Evolutionary conservation across 2,329 filamentous ascomycete genomes (phyloP), one percentile per base, ranked within the genome.

Genomic region (Parastagonospora avenae): DNA sequence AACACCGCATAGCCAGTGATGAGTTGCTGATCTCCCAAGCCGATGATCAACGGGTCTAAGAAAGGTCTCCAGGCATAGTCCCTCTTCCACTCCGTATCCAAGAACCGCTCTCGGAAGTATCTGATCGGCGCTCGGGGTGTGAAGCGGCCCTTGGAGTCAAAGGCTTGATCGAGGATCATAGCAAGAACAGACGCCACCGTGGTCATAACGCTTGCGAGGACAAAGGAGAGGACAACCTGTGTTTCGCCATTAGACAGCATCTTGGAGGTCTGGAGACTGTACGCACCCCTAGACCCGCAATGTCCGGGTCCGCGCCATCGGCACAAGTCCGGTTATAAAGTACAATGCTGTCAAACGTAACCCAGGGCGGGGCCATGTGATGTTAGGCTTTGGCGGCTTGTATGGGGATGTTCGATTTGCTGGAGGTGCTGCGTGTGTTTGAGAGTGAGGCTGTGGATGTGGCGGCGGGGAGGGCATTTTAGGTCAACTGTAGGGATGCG

Each of bases 151-250:
- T 67, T 68, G 1, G 55, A 48, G 33, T 68, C 59, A 42, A 64
- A 66, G 0, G 61, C 60, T 41, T 69, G 65, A 44, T 70, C 66
- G 36, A 71, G 64, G n/a, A 70, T 42, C 59, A 70, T 69, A 6
- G 66, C 68, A 10, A 70, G 50, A n/a, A 70, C 61, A 0, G 67
- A 68, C 14, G 67, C 63, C 2, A 52, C 50, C 0, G 66, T 70
- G 2, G 68, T 69, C 60, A 70, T 62, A 39, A 62, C 53, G 48
- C 67, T 69, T 19, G 67, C 64, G 27, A 66, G 52, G 11, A 68
- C 59, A 32, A 70, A 68, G 1, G 68, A 70, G 1, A 68, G 35
- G 1, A 71, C 68, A 15, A 71, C 67, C 68, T 71, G 36, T 66
- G 33, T 5, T 5, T 24, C 19, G 19, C 19, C 3, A 24, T 24